phyloP scores from a whole-genome alignment of 2,329 filamentous ascomycete species.

The Gnomoniopsis sp. region DNA sequence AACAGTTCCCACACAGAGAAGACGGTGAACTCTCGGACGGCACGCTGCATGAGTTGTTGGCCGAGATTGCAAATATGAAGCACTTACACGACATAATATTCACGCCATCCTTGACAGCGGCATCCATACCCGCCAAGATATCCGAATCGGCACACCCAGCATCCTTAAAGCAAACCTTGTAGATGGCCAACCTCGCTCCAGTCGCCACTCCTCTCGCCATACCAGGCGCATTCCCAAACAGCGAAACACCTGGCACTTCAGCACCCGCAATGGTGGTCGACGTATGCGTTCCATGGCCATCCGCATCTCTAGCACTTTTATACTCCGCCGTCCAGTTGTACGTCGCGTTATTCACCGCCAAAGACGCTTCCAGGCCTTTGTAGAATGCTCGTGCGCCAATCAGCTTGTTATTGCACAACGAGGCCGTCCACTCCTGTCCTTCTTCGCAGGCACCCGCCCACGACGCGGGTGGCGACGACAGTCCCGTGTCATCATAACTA shows the following conservation, averaged over 20 bases:
- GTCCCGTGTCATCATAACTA: conserved; percentile 14
- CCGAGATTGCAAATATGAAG: not conserved
- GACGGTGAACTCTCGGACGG: no score
- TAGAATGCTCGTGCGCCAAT: conserved; percentile 15
- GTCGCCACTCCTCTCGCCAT: conserved; percentile 2
- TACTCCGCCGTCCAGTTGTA: not conserved
- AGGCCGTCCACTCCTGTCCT: conserved; percentile 5
- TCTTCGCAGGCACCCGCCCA: conserved; percentile 17
- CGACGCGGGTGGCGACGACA: conserved; percentile 8
- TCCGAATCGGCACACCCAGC: not conserved
- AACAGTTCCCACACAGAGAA: no score
- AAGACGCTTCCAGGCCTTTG: conserved; percentile 10
- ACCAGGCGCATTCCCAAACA: not conserved
- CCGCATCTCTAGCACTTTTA: not conserved
- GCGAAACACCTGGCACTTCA: not conserved
- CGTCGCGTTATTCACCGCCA: not conserved
- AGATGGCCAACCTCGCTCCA: not conserved
- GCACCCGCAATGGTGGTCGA: not conserved
- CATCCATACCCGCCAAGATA: not conserved
- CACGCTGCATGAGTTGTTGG: no score
- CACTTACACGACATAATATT: not conserved
- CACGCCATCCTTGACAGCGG: not conserved
- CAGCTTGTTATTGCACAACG: conserved; percentile 17
- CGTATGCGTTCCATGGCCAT: conserved; percentile 3
- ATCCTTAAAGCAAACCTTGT: conserved; percentile 2